These are phyloP conservation scores for Umbelopsis vinacea DNA, from an alignment of 192 early-diverging fungal species.

Conservation along the genomic window DNA sequence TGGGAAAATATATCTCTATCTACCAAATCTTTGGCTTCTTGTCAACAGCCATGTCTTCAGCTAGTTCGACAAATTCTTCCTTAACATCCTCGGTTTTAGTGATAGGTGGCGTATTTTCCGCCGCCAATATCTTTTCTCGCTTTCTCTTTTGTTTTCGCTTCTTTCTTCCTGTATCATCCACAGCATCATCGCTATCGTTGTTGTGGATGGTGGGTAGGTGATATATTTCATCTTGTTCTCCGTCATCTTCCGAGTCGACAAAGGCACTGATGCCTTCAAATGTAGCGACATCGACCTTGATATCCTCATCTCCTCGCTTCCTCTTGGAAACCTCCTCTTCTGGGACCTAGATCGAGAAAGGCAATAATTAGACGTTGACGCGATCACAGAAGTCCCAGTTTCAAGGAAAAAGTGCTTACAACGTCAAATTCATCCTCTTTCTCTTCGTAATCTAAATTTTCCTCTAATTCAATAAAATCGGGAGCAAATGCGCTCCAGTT, in stretches of 20 bases:
- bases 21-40: slow-evolving; percentile 14
- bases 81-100: background rate
- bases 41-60: background rate
- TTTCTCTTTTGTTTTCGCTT: slow-evolving; percentile 16
- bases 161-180: slow-evolving; percentile 18
- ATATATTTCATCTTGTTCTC: slow-evolving; percentile 48
- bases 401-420: slow-evolving; percentile 30
- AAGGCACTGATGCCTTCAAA: slow-evolving; percentile 53
- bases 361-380: background rate
- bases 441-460: slow-evolving; percentile 94
- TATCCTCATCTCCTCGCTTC: slow-evolving; percentile 50
- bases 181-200: slow-evolving; percentile 22
- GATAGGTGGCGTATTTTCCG: background rate
- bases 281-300: slow-evolving; percentile 53
- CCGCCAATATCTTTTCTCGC: background rate
- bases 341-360: slow-evolving; percentile 26
- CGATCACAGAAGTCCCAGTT: no score
- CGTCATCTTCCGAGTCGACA: slow-evolving; percentile 52
- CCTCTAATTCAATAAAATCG: slow-evolving; percentile 90
- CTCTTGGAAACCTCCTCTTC: slow-evolving; percentile 49
- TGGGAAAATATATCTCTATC: background rate
- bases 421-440: slow-evolving; percentile 94
- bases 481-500: slow-evolving; percentile 96
- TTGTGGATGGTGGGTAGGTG: slow-evolving; percentile 45
- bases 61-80: slow-evolving; percentile 7